A percentile compares a stretch with the other conserved stretches of the same genome.
These are phyloP conservation scores for Nothophaeocryptopus gaeumannii DNA, from an alignment of 2,329 filamentous ascomycete species.

Conservation along the genomic window DNA sequence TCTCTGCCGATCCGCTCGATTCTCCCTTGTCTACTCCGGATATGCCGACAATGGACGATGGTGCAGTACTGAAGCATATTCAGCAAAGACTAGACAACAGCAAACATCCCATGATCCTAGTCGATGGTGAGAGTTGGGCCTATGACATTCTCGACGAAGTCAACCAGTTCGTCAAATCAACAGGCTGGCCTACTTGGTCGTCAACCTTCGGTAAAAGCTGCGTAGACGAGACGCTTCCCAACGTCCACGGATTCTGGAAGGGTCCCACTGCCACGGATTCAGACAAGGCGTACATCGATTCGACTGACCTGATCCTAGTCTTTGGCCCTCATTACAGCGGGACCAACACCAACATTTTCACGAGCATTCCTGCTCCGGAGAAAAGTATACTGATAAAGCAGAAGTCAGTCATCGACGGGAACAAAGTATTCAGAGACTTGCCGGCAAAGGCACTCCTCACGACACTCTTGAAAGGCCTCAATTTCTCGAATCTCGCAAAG, in stretches of 20 bases:
- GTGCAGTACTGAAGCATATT: conserved; percentile 27
- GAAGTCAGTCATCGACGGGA: conserved; percentile 33
- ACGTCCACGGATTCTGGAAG: conserved; percentile 51
- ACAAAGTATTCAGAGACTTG: conserved; percentile 20
- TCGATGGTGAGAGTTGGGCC: conserved; percentile 51
- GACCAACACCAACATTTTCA: conserved; percentile 37
- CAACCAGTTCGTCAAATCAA: conserved; percentile 46
- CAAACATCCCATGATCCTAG: conserved; percentile 49
- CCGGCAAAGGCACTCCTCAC: conserved; percentile 13
- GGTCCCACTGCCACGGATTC: conserved; percentile 33
- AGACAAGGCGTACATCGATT: conserved; percentile 11
- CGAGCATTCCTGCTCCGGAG: conserved; percentile 38
- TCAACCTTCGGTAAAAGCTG: conserved; percentile 52
- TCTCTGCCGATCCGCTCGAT: conserved; percentile 36
- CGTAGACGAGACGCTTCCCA: conserved; percentile 48
- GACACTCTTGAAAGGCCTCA: conserved; percentile 7
- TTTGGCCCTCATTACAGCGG: conserved; percentile 20
- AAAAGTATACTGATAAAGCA: conserved; percentile 38
- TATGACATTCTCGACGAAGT: conserved; percentile 45
- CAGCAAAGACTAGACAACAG: conserved; percentile 33
- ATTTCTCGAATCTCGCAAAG: neutral
- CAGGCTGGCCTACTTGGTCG: conserved; percentile 50
- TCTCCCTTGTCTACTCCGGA: conserved; percentile 25
- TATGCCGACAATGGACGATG: conserved; percentile 23
- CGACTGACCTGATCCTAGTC: conserved; percentile 16